Conservation (phyloP, 345 rosid species). For the Brassica juncea region DNA sequence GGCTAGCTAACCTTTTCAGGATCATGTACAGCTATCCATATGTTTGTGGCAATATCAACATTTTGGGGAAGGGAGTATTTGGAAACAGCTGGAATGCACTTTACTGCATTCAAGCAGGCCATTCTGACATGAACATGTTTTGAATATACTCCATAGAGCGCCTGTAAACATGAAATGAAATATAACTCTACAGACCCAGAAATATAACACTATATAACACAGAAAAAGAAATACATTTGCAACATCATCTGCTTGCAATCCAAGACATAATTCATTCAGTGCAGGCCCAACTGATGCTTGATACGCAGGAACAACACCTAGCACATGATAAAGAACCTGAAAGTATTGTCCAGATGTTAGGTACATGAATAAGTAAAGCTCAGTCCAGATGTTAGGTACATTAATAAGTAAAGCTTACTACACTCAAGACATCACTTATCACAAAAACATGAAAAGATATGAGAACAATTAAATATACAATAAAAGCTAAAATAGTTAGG, state of each 20-base stretch:
- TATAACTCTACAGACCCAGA: constrained; percentile 8
- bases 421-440: background rate
- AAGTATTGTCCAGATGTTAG: constrained; percentile 22
- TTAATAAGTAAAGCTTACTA: background rate
- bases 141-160: constrained; percentile 86
- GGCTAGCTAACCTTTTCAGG: constrained; percentile 72
- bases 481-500: constrained; percentile 20
- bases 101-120: constrained; percentile 95
- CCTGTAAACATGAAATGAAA: constrained; percentile 53
- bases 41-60: constrained; percentile 77
- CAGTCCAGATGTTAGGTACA: constrained; percentile 7
- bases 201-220: background rate
- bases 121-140: constrained; percentile 94
- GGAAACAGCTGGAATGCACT: constrained; percentile 88
- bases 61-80: constrained; percentile 67
- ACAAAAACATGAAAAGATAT: background rate
- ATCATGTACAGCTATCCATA: constrained; percentile 97
- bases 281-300: constrained; percentile 86
- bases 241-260: constrained; percentile 78
- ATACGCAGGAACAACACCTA: constrained; percentile 81
- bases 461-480: background rate
- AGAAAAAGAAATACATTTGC: constrained; percentile 59
- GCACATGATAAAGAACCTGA: constrained; percentile 90
- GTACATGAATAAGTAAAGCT: background rate
- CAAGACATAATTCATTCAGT: constrained; percentile 91